Conservation (phyloP, 805 yeast genomes). For the Hyphopichia homilentoma region DNA sequence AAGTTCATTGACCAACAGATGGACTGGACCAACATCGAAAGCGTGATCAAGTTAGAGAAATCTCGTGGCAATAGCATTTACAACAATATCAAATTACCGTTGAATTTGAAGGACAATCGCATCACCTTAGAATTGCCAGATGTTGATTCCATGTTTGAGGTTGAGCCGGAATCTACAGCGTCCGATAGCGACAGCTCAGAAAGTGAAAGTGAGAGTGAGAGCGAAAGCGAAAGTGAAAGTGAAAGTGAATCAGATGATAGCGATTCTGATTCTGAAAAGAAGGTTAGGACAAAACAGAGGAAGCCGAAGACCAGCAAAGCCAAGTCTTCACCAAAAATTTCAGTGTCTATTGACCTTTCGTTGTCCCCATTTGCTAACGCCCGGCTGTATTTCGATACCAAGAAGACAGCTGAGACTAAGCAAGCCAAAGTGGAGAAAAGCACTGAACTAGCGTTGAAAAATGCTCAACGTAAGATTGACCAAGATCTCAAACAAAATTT, state of each 20-base stretch:
- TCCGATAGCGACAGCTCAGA: slow-evolving; percentile 23
- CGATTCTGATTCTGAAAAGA: not conserved
- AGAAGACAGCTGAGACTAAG: slow-evolving; percentile 71
- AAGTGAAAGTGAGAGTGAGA: slow-evolving; percentile 5
- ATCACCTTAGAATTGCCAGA: slow-evolving; percentile 56
- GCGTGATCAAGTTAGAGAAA: slow-evolving; percentile 66
- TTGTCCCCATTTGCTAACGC: slow-evolving; percentile 89
- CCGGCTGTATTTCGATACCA: slow-evolving; percentile 70
- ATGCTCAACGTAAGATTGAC: slow-evolving; percentile 74
- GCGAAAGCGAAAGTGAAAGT: slow-evolving; percentile 7
- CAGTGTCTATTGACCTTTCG: slow-evolving; percentile 62
- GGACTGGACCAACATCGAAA: slow-evolving; percentile 92
- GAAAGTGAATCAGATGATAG: slow-evolving; percentile 10
- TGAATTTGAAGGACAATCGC: slow-evolving; percentile 66
- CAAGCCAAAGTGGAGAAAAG: slow-evolving; percentile 77
- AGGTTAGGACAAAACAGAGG: slow-evolving; percentile 8
- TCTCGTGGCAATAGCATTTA: slow-evolving; percentile 64
- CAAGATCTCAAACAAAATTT: slow-evolving; percentile 65
- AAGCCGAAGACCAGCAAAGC: slow-evolving; percentile 4
- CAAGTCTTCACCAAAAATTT: slow-evolving; percentile 21
- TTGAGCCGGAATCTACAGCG: slow-evolving; percentile 34
- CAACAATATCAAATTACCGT: slow-evolving; percentile 55
- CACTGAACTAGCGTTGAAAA: slow-evolving; percentile 72
- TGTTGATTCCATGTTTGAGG: slow-evolving; percentile 37
- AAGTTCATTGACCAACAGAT: slow-evolving; percentile 71